These are phyloP conservation scores for Aureococcus anophagefferens DNA, from an alignment of 108 stramenopile species.

Conservation along the genomic window DNA sequence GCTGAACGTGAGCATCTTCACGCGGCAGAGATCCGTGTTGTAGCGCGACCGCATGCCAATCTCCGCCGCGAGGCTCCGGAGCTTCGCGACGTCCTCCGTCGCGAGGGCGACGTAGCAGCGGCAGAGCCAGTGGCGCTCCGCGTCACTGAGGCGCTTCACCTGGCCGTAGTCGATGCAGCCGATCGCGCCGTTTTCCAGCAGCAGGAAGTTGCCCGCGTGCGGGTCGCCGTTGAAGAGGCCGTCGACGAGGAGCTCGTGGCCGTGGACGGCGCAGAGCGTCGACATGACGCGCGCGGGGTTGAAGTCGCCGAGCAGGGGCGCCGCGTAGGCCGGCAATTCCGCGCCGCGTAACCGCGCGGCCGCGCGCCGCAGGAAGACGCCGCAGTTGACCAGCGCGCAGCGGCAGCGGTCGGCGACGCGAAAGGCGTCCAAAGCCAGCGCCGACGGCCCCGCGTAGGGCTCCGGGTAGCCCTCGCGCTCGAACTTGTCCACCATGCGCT, in stretches of 20 bases:
- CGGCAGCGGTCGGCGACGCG: too few species aligned
- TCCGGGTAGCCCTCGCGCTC: too few species aligned
- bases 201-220: constrained; percentile 58
- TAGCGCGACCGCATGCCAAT: constrained; percentile 36
- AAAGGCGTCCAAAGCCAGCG: too few species aligned
- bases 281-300: too few species aligned
- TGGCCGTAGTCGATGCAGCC: constrained; percentile 80
- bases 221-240: constrained; percentile 64
- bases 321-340: too few species aligned
- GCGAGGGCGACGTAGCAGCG: constrained; percentile 60
- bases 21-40: constrained; percentile 54
- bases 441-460: too few species aligned
- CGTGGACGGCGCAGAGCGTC: constrained; percentile 38
- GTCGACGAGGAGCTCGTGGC: constrained; percentile 58
- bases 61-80: constrained; percentile 49
- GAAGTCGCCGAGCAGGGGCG: too few species aligned
- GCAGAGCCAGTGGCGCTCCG: constrained; percentile 54
- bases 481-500: too few species aligned
- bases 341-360: too few species aligned
- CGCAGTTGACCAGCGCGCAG: too few species aligned
- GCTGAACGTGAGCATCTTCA: constrained; percentile 28
- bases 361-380: too few species aligned
- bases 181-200: constrained; percentile 53
- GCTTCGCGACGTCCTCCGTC: constrained; percentile 45
- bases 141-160: constrained; percentile 56